Evolutionary conservation across 2,329 filamentous ascomycete species (phyloP), one percentile per base, ranked within the genome.

Genomic region (Fusarium sp.): DNA sequence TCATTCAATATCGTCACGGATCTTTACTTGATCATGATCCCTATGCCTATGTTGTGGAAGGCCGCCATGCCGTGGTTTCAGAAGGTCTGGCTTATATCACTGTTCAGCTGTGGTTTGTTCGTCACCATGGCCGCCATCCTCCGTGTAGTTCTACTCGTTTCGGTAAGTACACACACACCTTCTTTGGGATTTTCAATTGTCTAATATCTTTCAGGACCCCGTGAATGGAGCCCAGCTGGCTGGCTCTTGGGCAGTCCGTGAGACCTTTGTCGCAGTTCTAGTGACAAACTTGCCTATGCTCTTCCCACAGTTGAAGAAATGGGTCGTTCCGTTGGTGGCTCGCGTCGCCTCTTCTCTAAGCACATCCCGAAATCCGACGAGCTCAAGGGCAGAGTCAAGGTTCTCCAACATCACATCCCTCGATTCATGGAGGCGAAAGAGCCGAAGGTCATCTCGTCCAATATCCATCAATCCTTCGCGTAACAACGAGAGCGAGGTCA

Each of bases 21-120:
- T 72, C 61, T 90, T 1, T 91, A 91, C 72, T 82, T 91, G 18
- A 87, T 91, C 65, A 85, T 85, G 31, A 90, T 91, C 41, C 89
- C 89, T 0, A 82, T 90, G 6, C 89, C 89, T 2, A 88, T 90
- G 80, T 80, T 84, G 1, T 86, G 82, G 81, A 78, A 79, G 61
- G 82, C 83, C 5, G 81, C 72, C 9, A 78, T 86, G 71, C 81
- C 77, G 10, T 76, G 78, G 13, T 41, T 72, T 6, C 84, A 84
- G 71, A 86, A 86, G 67, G 72, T 81, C 16, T 82, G 82, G 1
- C 80, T 85, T 48, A 82, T 82, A 16, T 64, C 83, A 6, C 78
- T 86, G 4, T 84, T 85, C 31, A 81, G 83, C 6, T 82, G 82
- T 13, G 84, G 84, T 1, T 66, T 85, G 11, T 84, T 85, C 18